Percentiles rank a stretch among this genome's conserved stretches.
These are phyloP conservation scores for Daldinia bambusicola DNA, from an alignment of 495 filamentous ascomycete genomes.

Conservation along the genomic window DNA sequence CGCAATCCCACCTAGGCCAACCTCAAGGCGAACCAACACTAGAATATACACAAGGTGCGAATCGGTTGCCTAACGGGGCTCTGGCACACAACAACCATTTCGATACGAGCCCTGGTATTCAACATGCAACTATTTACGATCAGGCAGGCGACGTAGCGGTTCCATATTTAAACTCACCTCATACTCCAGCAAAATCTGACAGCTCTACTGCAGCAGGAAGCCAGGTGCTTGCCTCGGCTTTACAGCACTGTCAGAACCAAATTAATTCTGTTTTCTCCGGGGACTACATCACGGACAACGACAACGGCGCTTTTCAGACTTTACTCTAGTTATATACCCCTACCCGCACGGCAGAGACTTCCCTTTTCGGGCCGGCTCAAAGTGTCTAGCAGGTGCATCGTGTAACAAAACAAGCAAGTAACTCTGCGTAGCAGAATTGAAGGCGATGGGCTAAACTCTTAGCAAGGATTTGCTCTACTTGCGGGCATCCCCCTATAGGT, in stretches of 20 bases:
- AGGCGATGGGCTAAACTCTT: neutral
- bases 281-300: neutral
- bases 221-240: neutral
- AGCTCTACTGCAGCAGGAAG: neutral
- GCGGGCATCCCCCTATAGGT: constrained; percentile 4
- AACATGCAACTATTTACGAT: neutral
- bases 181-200: neutral
- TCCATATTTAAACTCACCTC: constrained; percentile 6
- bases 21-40: neutral
- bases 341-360: neutral
- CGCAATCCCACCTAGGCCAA: neutral
- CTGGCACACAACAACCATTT: neutral
- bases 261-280: neutral
- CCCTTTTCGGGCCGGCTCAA: neutral
- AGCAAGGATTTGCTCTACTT: constrained; percentile 1
- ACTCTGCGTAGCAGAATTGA: too few species aligned
- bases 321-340: neutral
- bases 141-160: neutral
- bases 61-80: neutral
- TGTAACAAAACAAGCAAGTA: neutral
- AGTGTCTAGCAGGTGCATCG: neutral
- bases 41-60: neutral
- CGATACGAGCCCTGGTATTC: neutral
- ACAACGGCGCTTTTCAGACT: neutral
- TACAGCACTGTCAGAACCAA: neutral